Conservation (phyloP, 2,329 filamentous ascomycete genomes). For the Sporothrix inflata region DNA sequence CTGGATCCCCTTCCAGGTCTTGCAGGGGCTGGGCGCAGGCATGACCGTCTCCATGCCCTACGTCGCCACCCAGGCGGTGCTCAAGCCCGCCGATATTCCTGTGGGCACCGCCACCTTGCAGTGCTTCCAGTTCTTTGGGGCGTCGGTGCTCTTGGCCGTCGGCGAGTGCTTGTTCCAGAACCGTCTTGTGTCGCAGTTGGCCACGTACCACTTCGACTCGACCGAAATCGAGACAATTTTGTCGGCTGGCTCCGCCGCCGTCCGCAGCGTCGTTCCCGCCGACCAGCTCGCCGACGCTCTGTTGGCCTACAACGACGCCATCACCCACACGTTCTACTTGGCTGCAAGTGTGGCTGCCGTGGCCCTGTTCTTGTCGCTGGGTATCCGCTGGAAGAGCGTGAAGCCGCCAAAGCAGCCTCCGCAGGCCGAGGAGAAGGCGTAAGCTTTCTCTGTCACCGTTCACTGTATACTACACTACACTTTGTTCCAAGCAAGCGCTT, state of each 20-base stretch:
- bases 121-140: constrained; percentile 67
- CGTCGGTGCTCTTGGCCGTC: constrained; percentile 52
- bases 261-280: constrained; percentile 12
- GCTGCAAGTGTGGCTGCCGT: background rate
- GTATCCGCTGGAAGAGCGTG: constrained; percentile 10
- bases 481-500: too few species aligned
- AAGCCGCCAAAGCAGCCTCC: background rate
- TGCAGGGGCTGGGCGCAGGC: constrained; percentile 52
- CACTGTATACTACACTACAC: too few species aligned
- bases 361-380: background rate
- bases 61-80: constrained; percentile 54
- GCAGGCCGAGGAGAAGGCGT: background rate
- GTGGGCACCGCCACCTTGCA: constrained; percentile 54
- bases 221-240: background rate
- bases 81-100: constrained; percentile 51
- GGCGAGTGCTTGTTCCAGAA: constrained; percentile 70
- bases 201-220: background rate
- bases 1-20: constrained; percentile 61
- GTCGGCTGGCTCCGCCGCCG: constrained; percentile 4
- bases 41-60: constrained; percentile 51
- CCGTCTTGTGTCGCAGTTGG: constrained; percentile 48
- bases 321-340: constrained; percentile 17
- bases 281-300: constrained; percentile 2
- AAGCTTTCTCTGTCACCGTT: too few species aligned
- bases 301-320: constrained; percentile 14